Conservation (phyloP, 352 stramenopile genomes). For the Pythium rishiriense region DNA sequence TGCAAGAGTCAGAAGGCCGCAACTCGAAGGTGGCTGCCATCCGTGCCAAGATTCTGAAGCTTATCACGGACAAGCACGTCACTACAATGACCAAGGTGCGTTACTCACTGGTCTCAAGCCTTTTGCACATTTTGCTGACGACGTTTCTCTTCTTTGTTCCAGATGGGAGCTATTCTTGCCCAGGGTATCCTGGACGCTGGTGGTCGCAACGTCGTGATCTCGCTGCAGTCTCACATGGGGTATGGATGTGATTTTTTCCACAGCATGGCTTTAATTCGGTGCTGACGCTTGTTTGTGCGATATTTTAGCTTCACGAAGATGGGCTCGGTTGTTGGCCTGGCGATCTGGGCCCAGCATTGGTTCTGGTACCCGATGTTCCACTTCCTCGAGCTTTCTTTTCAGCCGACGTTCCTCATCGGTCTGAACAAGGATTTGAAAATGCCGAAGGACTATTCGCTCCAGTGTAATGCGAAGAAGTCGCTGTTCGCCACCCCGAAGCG, state of each 20-base stretch:
- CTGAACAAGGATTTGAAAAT: slow-evolving; percentile 99
- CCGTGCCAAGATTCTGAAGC: slow-evolving; percentile 85
- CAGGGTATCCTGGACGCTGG: slow-evolving; percentile 97
- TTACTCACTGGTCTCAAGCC: neutral
- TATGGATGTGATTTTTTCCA: slow-evolving; percentile 1
- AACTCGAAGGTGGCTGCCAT: slow-evolving; percentile 87
- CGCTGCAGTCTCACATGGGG: slow-evolving; percentile 94
- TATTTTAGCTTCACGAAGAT: slow-evolving; percentile 94
- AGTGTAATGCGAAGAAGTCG: slow-evolving; percentile 94
- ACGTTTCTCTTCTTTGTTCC: neutral
- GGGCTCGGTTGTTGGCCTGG: slow-evolving; percentile 94
- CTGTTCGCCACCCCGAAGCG: slow-evolving; percentile 98
- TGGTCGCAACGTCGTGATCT: slow-evolving; percentile 96
- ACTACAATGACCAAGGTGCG: slow-evolving; percentile 95
- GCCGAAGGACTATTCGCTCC: slow-evolving; percentile 93
- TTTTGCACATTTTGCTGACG: neutral
- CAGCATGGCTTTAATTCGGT: neutral
- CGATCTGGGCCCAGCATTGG: slow-evolving; percentile 98
- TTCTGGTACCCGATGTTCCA: slow-evolving; percentile 99
- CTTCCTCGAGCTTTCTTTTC: slow-evolving; percentile 96
- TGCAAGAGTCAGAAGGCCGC: slow-evolving; percentile 94
- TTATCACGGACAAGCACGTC: slow-evolving; percentile 97
- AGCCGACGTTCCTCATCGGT: slow-evolving; percentile 95
- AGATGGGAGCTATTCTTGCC: slow-evolving; percentile 97
- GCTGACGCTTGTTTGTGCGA: neutral